Base-by-base conservation (phyloP, 2,329 filamentous ascomycete genomes). In the Epichloe typhina region DNA sequence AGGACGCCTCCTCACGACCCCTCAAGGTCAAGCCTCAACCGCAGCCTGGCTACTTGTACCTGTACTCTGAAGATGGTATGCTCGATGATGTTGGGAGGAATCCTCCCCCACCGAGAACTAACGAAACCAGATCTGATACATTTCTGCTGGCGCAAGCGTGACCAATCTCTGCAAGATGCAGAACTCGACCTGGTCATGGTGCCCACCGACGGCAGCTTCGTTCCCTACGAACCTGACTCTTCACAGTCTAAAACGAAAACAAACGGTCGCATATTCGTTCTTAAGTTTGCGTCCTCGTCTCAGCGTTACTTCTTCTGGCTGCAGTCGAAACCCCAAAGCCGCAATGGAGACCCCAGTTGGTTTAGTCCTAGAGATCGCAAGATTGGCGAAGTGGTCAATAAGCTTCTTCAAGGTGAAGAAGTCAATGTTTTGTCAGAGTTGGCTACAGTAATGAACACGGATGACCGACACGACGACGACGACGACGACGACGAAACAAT, bases 241-340 rank as follows among this genome's bases (percentile, higher is more conserved):
- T 72, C 75, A 15, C 73, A 80, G 56, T 72, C 76, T 1, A 72
- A 75, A 15, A 71, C 78, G 52, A 80, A 86, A 62, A 84, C 84
- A 44, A 89, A 94, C 64, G 94, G 90, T 58, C 88, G 93, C 61
- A 83, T 98, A 66, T 96, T 90, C 66, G 83, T 86, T 52, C 82
- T 98, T 62, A 96, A 95, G 69, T 98, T 98, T 72, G 80, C 79
- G 33, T 96, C 90, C 12, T 95, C 88, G 55, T 93, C 89, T 52
- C 84, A 94, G 68, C 83, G 90, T 62, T 78, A 97, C 69, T 76
- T 96, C 53, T 98, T 97, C 74, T 98, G 91, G 90, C 74, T 98
- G 63, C 93, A 98, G 70, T 93, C 88, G 33, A 90, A 90, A 69
- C 79, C 84, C 35, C 89, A 96, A 69, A 80, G 69, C 63, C 77